Conservation (phyloP, 208 protist genomes). For the Strigomonas culicis region DNA sequence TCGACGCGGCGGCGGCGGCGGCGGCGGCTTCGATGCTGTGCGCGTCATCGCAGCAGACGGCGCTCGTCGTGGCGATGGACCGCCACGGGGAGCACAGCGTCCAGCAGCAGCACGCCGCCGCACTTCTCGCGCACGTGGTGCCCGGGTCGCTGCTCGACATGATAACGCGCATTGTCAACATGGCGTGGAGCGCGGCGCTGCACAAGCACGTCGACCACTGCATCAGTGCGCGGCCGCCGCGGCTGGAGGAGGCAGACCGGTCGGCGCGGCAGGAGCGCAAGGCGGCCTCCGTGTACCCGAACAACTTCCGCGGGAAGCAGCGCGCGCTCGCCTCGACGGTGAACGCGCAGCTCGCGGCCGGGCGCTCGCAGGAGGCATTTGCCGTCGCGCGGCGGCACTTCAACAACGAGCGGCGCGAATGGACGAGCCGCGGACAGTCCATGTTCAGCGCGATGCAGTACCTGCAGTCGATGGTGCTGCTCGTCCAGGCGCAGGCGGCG, state of each 20-base stretch:
- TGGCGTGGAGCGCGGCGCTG: slow-evolving; percentile 64
- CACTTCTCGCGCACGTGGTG: background rate
- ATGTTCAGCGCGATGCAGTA: slow-evolving; percentile 65
- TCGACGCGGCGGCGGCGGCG: no score
- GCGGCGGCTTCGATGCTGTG: no score
- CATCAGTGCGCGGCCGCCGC: slow-evolving; percentile 36
- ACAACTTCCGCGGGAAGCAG: slow-evolving; percentile 61
- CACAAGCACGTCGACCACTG: slow-evolving; percentile 77
- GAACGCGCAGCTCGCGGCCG: slow-evolving; percentile 42
- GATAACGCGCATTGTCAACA: slow-evolving; percentile 51
- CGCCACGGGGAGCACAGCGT: background rate
- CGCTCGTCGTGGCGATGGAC: slow-evolving; percentile 4
- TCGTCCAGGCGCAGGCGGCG: slow-evolving; percentile 62
- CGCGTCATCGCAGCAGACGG: no score
- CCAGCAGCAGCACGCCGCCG: background rate
- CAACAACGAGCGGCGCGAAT: slow-evolving; percentile 64
- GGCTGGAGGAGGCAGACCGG: slow-evolving; percentile 41
- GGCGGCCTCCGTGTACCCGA: slow-evolving; percentile 30
- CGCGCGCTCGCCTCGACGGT: slow-evolving; percentile 64
- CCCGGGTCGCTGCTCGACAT: slow-evolving; percentile 22
- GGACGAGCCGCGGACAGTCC: slow-evolving; percentile 43
- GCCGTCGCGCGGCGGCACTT: slow-evolving; percentile 59
- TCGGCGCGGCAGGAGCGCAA: slow-evolving; percentile 46
- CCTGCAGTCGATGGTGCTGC: slow-evolving; percentile 74
- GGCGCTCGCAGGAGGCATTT: slow-evolving; percentile 59